Evolutionary conservation across 192 early-diverging fungal species (phyloP).

Genomic region (Haplosporangium gracile): DNA sequence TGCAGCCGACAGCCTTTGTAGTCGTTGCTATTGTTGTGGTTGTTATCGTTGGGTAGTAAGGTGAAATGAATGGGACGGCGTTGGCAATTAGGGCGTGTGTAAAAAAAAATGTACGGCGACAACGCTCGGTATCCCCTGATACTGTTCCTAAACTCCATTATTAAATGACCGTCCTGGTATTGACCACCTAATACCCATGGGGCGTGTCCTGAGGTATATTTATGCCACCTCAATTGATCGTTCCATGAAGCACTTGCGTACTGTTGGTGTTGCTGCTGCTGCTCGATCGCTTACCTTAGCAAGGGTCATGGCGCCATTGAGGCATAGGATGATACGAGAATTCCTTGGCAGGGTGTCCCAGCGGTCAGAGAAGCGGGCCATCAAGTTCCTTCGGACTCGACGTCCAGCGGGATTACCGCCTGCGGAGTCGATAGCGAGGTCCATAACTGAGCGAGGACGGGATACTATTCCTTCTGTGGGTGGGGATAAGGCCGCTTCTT

Average conservation of each 20-base stretch:
- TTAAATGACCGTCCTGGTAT: background rate
- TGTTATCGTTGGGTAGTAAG: background rate
- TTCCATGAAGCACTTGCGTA: background rate
- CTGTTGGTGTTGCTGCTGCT: background rate
- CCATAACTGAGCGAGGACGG: conserved; percentile 41
- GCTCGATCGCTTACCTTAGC: conserved; percentile 42
- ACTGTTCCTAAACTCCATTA: background rate
- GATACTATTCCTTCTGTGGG: background rate
- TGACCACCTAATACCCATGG: background rate
- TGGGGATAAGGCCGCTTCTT: background rate
- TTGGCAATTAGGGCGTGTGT: background rate
- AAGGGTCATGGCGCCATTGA: conserved; percentile 36
- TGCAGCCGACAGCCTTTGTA: background rate
- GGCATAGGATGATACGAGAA: conserved; percentile 56
- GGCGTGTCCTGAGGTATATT: background rate
- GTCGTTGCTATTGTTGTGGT: background rate
- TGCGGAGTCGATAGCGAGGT: conserved; percentile 33
- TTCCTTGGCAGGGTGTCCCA: conserved; percentile 58
- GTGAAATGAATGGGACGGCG: background rate
- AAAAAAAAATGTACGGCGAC: too few species aligned
- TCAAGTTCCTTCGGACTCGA: conserved; percentile 55
- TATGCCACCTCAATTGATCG: background rate
- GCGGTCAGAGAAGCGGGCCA: conserved; percentile 43
- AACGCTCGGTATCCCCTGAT: too few species aligned
- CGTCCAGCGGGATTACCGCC: conserved; percentile 49